A percentile compares a stretch with the other conserved stretches of the same genome.
phyloP scores from a whole-genome alignment of 768 basidiomycete genomes.

The Mycena pura region DNA sequence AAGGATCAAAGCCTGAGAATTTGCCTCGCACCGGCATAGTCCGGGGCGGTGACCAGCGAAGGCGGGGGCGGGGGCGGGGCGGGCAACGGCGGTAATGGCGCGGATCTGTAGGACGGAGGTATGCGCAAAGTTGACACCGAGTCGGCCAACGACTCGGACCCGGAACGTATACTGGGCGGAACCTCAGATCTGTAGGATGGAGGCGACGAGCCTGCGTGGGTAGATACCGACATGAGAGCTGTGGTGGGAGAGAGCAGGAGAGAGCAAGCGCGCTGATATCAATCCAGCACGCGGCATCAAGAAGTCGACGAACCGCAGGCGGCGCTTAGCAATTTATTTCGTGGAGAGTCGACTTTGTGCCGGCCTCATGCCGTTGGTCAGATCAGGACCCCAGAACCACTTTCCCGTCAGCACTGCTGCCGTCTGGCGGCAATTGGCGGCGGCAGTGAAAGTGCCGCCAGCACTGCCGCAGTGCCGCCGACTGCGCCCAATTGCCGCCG shows the following conservation, averaged over 20 bases:
- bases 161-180: conserved; percentile 8
- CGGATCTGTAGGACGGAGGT: conserved; percentile 1
- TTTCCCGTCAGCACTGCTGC: too few relatives aligned
- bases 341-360: too few relatives aligned
- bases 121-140: conserved; percentile 9
- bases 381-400: too few relatives aligned
- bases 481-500: too few relatives aligned
- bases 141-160: conserved; percentile 5
- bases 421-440: too few relatives aligned
- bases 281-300: not conserved
- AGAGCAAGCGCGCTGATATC: not conserved
- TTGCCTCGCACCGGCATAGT: conserved; percentile 7
- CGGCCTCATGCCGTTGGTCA: too few relatives aligned
- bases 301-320: not conserved
- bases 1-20: conserved; percentile 12
- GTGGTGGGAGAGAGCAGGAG: not conserved
- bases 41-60: conserved; percentile 9
- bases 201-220: conserved; percentile 5
- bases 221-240: conserved; percentile 1
- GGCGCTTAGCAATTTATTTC: too few relatives aligned
- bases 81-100: conserved; percentile 10
- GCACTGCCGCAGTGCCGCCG: too few relatives aligned
- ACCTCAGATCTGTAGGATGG: conserved; percentile 9
- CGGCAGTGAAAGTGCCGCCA: too few relatives aligned
- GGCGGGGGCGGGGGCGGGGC: not conserved